A percentile compares a stretch with the other conserved stretches of the same genome.
These are phyloP conservation scores for Asterophora parasitica DNA, from an alignment of 768 basidiomycete species.

Conservation along the genomic window DNA sequence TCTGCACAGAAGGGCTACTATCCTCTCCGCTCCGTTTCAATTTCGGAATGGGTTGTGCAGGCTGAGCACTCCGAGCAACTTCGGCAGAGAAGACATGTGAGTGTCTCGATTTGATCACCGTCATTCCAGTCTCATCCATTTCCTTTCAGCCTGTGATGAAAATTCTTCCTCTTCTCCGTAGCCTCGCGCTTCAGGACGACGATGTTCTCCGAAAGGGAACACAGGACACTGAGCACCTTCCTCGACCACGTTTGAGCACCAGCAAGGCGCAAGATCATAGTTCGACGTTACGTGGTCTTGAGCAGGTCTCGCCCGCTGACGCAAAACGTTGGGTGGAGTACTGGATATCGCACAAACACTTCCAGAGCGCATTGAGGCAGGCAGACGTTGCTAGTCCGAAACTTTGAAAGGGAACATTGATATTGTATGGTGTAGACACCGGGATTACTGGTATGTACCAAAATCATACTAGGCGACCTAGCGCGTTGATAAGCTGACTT, in stretches of 20 bases:
- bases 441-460: too few relatives aligned
- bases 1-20: background rate
- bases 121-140: background rate
- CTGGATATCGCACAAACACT: background rate
- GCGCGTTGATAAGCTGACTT: too few relatives aligned
- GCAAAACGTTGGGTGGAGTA: slow-evolving; percentile 2
- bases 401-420: too few relatives aligned
- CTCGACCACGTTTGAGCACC: background rate
- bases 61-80: background rate
- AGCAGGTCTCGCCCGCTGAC: background rate
- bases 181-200: background rate
- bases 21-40: background rate
- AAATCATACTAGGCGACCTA: too few relatives aligned
- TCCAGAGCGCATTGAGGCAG: too few relatives aligned
- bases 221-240: background rate
- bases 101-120: too few relatives aligned
- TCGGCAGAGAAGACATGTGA: background rate
- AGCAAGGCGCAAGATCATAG: background rate
- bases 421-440: too few relatives aligned
- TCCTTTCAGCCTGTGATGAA: background rate
- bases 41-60: background rate
- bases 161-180: background rate
- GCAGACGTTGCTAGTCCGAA: too few relatives aligned
- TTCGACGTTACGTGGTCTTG: background rate
- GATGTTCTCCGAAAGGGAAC: background rate